Base-by-base conservation (phyloP, 2,329 filamentous ascomycete genomes). In the Fusarium anguioides region DNA sequence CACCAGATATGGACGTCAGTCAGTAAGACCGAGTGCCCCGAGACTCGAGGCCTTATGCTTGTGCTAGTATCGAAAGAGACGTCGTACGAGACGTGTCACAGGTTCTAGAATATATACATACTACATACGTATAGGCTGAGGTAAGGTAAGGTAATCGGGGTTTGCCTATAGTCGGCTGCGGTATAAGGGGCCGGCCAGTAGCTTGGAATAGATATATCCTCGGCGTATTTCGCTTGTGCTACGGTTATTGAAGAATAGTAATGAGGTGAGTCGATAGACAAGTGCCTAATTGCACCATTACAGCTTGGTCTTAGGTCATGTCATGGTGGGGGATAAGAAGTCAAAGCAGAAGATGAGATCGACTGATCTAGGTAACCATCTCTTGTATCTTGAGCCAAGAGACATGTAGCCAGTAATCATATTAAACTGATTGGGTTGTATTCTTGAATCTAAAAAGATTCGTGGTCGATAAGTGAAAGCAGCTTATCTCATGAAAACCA, bases 51-150 rank as follows among this genome's bases (percentile, higher is more conserved):
- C 26, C n/a, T 44, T 15, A 36, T 56, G 52, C 27, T 27, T 35
- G 18, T 42, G 52, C 27, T 21, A 27, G 45, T 42, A 46, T 64
- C 58, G 64, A 51, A 62, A 67, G 59, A 67, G 60, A 33, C 46
- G 64, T 72, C 62, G 70, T 72, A 68, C 56, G 67, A 70, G 56
- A 49, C 15, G 14, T 44, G 35, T 49, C 44, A 50, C 40, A 59
- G 42, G 20, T 35, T 46, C 31, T 36, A 47, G 47, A 42, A 50
- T 54, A 44, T 35, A 47, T 35, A 41, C 31, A n/a, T n/a, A n/a
- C n/a, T n/a, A n/a, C n/a, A n/a, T n/a, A n/a, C 8, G 27, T 12
- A 29, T 29, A 44, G 24, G 27, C 60, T 52, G 55, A 46, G 29
- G 35, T 37, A 26, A 26, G 27, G 10, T 29, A 12, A 29, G 27